Conservation (phyloP, 192 early-diverging fungal genomes). For the Backusella sp. region DNA sequence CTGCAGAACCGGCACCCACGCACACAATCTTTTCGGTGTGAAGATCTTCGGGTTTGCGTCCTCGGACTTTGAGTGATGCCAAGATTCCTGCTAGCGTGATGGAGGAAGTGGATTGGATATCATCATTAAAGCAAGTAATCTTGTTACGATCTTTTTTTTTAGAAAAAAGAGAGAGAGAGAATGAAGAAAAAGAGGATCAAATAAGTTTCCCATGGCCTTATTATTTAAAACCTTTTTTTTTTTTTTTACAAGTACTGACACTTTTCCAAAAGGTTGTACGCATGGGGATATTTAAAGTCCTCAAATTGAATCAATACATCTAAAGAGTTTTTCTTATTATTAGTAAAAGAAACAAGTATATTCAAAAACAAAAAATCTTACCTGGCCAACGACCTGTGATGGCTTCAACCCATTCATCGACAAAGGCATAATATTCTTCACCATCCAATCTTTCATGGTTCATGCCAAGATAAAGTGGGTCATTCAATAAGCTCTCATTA, state of each 20-base stretch:
- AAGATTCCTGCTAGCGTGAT: conserved; percentile 59
- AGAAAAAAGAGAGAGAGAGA: not conserved
- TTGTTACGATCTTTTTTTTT: conserved; percentile 60
- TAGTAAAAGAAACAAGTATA: too few relatives aligned
- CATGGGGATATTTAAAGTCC: too few relatives aligned
- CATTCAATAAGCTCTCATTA: conserved; percentile 70
- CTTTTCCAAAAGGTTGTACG: too few relatives aligned
- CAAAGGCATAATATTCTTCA: conserved; percentile 60
- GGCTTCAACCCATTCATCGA: conserved; percentile 66
- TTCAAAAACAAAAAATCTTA: not conserved
- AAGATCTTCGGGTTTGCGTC: conserved; percentile 38
- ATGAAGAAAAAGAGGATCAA: not conserved
- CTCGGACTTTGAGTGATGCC: conserved; percentile 36
- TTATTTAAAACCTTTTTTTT: not conserved
- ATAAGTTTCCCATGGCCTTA: not conserved
- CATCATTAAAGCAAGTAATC: conserved; percentile 89
- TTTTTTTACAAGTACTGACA: too few relatives aligned
- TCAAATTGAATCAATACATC: conserved; percentile 21
- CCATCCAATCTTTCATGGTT: conserved; percentile 61
- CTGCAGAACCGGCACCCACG: conserved; percentile 63
- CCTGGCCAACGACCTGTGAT: conserved; percentile 50
- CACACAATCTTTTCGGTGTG: conserved; percentile 52
- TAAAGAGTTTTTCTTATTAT: not conserved
- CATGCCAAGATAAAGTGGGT: conserved; percentile 85
- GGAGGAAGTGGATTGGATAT: conserved; percentile 32